These are phyloP conservation scores for Malbranchea cinnamomea DNA, from an alignment of 2,329 filamentous ascomycete species.

Conservation along the genomic window DNA sequence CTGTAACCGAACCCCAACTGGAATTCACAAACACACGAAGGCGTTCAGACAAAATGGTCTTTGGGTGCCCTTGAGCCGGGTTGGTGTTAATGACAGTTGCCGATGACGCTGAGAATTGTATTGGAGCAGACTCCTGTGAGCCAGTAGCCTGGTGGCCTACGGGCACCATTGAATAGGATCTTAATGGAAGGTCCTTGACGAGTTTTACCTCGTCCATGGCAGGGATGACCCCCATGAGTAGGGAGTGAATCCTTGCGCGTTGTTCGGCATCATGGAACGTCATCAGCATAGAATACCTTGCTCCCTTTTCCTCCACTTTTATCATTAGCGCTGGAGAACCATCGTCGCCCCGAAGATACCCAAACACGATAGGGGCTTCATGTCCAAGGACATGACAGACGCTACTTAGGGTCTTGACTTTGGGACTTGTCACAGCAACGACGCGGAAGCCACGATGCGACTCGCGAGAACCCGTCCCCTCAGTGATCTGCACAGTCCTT, in stretches of 20 bases:
- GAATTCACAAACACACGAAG: constrained; percentile 63
- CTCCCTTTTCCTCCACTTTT: constrained; percentile 50
- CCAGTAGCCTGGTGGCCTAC: constrained; percentile 20
- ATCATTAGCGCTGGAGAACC: constrained; percentile 56
- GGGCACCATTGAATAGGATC: constrained; percentile 47
- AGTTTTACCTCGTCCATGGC: constrained; percentile 54
- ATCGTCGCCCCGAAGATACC: constrained; percentile 57
- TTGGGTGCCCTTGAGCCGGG: constrained; percentile 42
- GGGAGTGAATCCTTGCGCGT: constrained; percentile 53
- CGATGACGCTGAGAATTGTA: constrained; percentile 23
- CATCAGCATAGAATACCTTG: constrained; percentile 58
- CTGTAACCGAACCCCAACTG: constrained; percentile 61
- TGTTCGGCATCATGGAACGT: constrained; percentile 63
- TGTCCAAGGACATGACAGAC: constrained; percentile 56
- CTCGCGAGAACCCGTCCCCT: constrained; percentile 55
- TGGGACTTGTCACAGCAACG: constrained; percentile 60
- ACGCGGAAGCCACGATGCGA: constrained; percentile 70
- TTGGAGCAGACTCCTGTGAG: constrained; percentile 16
- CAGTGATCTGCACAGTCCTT: constrained; percentile 49
- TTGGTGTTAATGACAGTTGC: constrained; percentile 54
- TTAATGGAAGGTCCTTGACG: constrained; percentile 52
- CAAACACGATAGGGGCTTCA: constrained; percentile 57
- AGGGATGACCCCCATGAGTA: constrained; percentile 58
- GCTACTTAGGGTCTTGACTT: constrained; percentile 61
- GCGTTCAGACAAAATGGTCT: constrained; percentile 60